These are phyloP conservation scores for Domatiomyces catenatus DNA, from an alignment of 2,329 filamentous ascomycete species.

Conservation along the genomic window DNA sequence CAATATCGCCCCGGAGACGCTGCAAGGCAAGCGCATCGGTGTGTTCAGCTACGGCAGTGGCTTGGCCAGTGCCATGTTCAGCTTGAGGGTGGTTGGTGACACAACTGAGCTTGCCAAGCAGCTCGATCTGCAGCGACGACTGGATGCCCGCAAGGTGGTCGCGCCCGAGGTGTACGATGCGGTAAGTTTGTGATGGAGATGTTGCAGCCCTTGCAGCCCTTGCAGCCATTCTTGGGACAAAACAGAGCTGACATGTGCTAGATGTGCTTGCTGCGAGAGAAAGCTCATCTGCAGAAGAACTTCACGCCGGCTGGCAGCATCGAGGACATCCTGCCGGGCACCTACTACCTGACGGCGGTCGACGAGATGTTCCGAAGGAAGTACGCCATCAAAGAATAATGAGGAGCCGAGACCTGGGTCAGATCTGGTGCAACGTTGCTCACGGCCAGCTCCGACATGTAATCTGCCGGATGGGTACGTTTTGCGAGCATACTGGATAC, in stretches of 20 bases:
- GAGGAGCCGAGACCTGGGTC: neutral
- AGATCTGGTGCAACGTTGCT: no score
- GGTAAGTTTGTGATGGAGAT: slow-evolving; percentile 34
- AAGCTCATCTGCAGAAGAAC: slow-evolving; percentile 69
- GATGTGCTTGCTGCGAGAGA: slow-evolving; percentile 68
- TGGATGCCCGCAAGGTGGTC: slow-evolving; percentile 51
- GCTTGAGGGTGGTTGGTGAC: slow-evolving; percentile 49
- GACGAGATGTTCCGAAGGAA: slow-evolving; percentile 76
- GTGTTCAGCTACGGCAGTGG: slow-evolving; percentile 71
- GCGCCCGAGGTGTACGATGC: slow-evolving; percentile 58
- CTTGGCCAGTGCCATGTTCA: slow-evolving; percentile 60
- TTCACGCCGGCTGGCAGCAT: slow-evolving; percentile 54
- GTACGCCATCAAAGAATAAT: slow-evolving; percentile 59
- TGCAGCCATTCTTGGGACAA: no score
- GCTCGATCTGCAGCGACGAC: slow-evolving; percentile 53
- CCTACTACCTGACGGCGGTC: slow-evolving; percentile 66
- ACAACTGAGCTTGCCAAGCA: slow-evolving; percentile 52
- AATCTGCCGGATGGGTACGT: neutral
- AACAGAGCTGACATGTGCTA: slow-evolving; percentile 19
- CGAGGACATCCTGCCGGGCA: slow-evolving; percentile 49
- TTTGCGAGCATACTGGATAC: neutral
- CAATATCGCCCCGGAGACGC: slow-evolving; percentile 45
- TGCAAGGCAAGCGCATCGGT: slow-evolving; percentile 57
- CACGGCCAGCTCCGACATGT: neutral
- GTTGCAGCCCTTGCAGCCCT: slow-evolving; percentile 19